phyloP scores from a whole-genome alignment of 345 rosid genomes.

The Linum usitatissimum region DNA sequence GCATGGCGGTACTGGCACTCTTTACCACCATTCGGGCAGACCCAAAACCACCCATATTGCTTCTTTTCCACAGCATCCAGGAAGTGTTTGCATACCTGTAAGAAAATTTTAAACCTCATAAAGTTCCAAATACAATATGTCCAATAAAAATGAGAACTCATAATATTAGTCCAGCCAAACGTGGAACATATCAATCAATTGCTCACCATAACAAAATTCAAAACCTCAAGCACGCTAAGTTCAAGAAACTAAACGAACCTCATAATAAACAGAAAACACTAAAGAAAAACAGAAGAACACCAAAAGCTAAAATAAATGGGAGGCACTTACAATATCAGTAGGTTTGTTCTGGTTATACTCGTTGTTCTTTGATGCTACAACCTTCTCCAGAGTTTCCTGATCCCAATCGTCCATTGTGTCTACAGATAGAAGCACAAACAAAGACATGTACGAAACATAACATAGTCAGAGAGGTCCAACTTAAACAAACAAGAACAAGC shows the following conservation, averaged over 20 bases:
- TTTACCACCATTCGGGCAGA: constrained; percentile 72
- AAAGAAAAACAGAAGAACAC: background rate
- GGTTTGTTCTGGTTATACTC: constrained; percentile 92
- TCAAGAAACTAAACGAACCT: background rate
- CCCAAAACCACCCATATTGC: constrained; percentile 98
- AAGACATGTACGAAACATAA: constrained; percentile 3
- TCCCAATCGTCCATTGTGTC: constrained; percentile 98
- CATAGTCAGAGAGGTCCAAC: background rate
- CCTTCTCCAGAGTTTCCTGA: constrained; percentile 87
- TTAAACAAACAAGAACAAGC: background rate
- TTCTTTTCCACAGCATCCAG: constrained; percentile 94
- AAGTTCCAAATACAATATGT: background rate
- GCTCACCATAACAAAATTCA: background rate
- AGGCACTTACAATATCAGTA: constrained; percentile 64
- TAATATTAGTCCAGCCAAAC: background rate
- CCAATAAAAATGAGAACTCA: background rate
- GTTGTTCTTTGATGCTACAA: constrained; percentile 66
- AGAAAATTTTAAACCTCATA: background rate
- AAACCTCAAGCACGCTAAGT: background rate
- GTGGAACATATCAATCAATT: background rate
- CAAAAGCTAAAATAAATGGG: background rate
- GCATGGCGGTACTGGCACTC: constrained; percentile 96
- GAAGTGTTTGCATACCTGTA: constrained; percentile 88
- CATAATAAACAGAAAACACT: background rate
- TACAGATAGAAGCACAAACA: constrained; percentile 14